Evolutionary conservation across 2,329 filamentous ascomycete genomes (phyloP), one percentile per base, ranked within the genome.

Genomic region (Exophiala xenobiotica): DNA sequence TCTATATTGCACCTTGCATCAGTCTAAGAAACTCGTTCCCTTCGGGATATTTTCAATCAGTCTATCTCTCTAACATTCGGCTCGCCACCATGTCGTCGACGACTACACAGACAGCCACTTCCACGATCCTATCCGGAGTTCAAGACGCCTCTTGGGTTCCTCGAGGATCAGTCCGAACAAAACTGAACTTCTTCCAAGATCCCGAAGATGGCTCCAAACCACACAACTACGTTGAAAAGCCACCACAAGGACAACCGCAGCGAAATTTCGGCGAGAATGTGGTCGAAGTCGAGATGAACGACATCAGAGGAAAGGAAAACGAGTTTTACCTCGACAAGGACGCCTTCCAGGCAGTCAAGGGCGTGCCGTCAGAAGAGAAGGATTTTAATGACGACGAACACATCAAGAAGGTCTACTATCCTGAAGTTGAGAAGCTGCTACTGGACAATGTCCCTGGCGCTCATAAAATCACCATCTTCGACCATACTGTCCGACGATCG

Each of bases 401-500:
- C 54, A 88, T 96, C 69, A 72, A 80, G 63, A 63, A 71, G 1
- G 78, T 82, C 47, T 96, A 95, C 76, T 96, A 96, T 73, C 86
- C 89, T 0, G 90, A 96, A 66, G 81, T 95, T 6, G 86, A 91
- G 70, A 68, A 78, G 42, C 73, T 95, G 20, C 74, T 96, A 0
- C 72, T 90, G 2, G 72, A 81, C 11, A 69, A 81, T 51, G 75
- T 95, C 12, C 83, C 85, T 0, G 87, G 86, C 46, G 78, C 81
- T 20, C 77, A 80, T 50, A 77, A 78, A 3, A 75, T 95, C 23
- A 74, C 88, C 60, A 73, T 95, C 65, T 96, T 95, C 71, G 90
- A 95, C 74, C 88, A 96, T 73, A 95, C 90, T 6, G 82, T 95
- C 67, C 86, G 90, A n/a, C 81, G 87, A 35, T 75, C 81, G 8